phyloP scores from a whole-genome alignment of 768 basidiomycete genomes.

The Boletus speciosus region DNA sequence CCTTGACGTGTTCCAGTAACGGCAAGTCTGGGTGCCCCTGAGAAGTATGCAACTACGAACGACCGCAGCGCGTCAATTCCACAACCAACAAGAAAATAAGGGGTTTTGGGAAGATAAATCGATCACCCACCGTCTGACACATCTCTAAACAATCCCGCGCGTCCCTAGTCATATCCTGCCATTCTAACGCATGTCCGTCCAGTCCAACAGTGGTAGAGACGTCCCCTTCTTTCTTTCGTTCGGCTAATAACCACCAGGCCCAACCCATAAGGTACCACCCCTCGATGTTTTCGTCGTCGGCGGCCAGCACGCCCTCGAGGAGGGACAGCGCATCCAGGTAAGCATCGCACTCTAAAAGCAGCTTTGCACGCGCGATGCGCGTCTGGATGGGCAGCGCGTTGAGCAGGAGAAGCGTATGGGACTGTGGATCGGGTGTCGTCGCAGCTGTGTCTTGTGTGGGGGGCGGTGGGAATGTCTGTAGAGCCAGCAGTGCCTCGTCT shows the following conservation, averaged over 20 bases:
- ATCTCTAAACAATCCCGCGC: slow-evolving; percentile 80
- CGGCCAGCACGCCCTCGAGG: slow-evolving; percentile 71
- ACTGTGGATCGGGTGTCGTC: slow-evolving; percentile 1
- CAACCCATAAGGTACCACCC: slow-evolving; percentile 95
- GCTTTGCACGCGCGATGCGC: slow-evolving; percentile 70
- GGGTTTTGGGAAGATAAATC: not conserved
- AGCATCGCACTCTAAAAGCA: slow-evolving; percentile 74
- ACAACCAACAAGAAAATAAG: not conserved
- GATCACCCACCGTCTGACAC: slow-evolving; percentile 64
- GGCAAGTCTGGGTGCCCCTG: slow-evolving; percentile 76
- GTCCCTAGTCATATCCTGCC: slow-evolving; percentile 78
- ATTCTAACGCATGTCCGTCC: slow-evolving; percentile 46
- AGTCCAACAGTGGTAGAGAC: slow-evolving; percentile 39
- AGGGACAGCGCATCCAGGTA: slow-evolving; percentile 73
- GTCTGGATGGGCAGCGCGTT: slow-evolving; percentile 55
- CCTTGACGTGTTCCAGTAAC: slow-evolving; percentile 69
- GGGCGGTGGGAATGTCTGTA: slow-evolving; percentile 19
- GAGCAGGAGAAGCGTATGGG: slow-evolving; percentile 37
- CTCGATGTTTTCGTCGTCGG: slow-evolving; percentile 84
- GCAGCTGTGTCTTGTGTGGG: slow-evolving; percentile 1
- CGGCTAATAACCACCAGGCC: slow-evolving; percentile 84
- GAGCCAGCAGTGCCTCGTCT: slow-evolving; percentile 65
- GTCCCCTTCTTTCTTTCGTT: slow-evolving; percentile 58
- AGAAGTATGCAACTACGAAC: slow-evolving; percentile 57
- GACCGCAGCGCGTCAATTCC: not conserved